phyloP scores from a whole-genome alignment of 306 rosid genomes.

The Castanopsis chinensis region DNA sequence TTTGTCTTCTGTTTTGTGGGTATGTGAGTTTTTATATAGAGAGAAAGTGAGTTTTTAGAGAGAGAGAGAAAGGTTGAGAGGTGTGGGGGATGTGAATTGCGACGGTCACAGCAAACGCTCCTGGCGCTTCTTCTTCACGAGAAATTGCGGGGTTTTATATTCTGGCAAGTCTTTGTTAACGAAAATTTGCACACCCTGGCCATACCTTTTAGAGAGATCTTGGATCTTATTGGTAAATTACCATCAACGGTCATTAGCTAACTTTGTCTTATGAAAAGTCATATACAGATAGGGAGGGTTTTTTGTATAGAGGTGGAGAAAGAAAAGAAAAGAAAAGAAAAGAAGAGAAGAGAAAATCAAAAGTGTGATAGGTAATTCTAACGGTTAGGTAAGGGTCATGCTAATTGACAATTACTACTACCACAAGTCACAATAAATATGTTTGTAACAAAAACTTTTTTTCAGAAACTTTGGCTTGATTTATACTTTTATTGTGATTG shows the following conservation, averaged over 20 bases:
- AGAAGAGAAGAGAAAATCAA: background rate
- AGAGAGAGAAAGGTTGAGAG: slow-evolving; percentile 16
- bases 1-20: slow-evolving; percentile 26
- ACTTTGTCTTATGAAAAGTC: slow-evolving; percentile 37
- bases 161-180: slow-evolving; percentile 9
- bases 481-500: background rate
- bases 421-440: background rate
- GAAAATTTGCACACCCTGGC: slow-evolving; percentile 8
- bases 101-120: slow-evolving; percentile 54
- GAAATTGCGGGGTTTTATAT: slow-evolving; percentile 32
- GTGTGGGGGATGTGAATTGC: slow-evolving; percentile 37
- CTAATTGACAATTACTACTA: background rate
- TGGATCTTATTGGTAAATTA: background rate
- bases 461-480: background rate
- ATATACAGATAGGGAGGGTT: background rate
- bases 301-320: background rate
- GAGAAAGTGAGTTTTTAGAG: slow-evolving; percentile 14
- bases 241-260: slow-evolving; percentile 10
- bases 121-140: slow-evolving; percentile 81
- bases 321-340: background rate
- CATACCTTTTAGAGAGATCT: slow-evolving; percentile 4
- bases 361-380: background rate
- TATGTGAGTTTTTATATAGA: slow-evolving; percentile 23
- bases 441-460: too few species aligned
- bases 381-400: background rate